Conservation (phyloP, 1,284 basidiomycete genomes). For the Microstroma glucosiphilum region DNA sequence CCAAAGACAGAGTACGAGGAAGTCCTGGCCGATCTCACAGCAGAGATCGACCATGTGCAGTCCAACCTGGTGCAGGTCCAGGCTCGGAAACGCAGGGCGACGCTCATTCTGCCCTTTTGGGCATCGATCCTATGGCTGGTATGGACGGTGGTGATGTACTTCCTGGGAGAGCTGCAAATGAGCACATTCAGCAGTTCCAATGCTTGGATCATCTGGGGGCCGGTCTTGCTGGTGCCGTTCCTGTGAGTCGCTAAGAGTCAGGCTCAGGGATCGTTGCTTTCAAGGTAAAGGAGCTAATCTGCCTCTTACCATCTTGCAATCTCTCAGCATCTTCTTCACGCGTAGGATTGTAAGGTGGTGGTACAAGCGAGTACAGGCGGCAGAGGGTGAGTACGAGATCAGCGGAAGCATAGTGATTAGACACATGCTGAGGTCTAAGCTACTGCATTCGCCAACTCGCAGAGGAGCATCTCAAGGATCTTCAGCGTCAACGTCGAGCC, state of each 20-base stretch:
- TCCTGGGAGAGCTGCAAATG: neutral
- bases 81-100: conserved; percentile 9
- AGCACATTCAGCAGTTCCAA: neutral
- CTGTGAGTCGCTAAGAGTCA: conserved; percentile 8
- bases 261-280: too few species aligned
- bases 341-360: conserved; percentile 76
- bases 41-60: conserved; percentile 58
- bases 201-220: conserved; percentile 21
- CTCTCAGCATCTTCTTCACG: conserved; percentile 68
- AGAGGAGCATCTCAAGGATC: conserved; percentile 69
- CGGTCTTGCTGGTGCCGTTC: conserved; percentile 22
- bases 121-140: conserved; percentile 9
- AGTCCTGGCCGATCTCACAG: conserved; percentile 54
- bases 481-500: conserved; percentile 72
- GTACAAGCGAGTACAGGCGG: conserved; percentile 75
- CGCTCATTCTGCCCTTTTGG: conserved; percentile 13
- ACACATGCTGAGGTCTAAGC: neutral
- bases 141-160: neutral
- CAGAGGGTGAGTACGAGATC: conserved; percentile 56
- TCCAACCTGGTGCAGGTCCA: conserved; percentile 63
- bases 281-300: conserved; percentile 6
- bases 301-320: neutral
- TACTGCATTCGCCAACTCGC: neutral
- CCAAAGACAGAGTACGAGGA: conserved; percentile 55
- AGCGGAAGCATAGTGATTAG: neutral